Percentiles rank a stretch among this genome's conserved stretches.
These are phyloP conservation scores for Hypoxylon sp. DNA, from an alignment of 2,329 filamentous ascomycete species.

Conservation along the genomic window DNA sequence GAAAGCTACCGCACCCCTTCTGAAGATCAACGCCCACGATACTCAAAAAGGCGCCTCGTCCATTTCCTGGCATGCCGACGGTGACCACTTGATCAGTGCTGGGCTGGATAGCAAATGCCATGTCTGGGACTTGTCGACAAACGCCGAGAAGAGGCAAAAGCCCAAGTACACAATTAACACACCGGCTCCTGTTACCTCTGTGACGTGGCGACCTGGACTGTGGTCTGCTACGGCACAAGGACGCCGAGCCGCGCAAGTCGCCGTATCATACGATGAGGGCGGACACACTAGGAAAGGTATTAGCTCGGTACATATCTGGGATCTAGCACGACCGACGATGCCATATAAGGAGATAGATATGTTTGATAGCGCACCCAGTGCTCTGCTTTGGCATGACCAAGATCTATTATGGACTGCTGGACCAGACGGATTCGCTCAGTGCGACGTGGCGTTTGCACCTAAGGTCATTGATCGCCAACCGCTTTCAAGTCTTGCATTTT, in stretches of 20 bases:
- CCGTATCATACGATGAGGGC: slow-evolving; percentile 68
- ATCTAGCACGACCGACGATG: slow-evolving; percentile 71
- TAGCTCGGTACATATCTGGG: slow-evolving; percentile 71
- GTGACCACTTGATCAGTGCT: slow-evolving; percentile 70
- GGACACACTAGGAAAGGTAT: slow-evolving; percentile 62
- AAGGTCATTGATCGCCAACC: slow-evolving; percentile 70
- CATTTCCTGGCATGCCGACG: slow-evolving; percentile 74
- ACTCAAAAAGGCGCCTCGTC: slow-evolving; percentile 61
- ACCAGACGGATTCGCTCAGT: slow-evolving; percentile 70
- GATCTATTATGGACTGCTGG: slow-evolving; percentile 74
- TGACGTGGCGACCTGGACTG: slow-evolving; percentile 70
- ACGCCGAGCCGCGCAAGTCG: slow-evolving; percentile 67
- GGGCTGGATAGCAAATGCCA: slow-evolving; percentile 69
- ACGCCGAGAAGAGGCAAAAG: slow-evolving; percentile 70
- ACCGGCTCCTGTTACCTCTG: slow-evolving; percentile 65
- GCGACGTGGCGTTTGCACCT: slow-evolving; percentile 70
- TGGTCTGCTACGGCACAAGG: slow-evolving; percentile 72
- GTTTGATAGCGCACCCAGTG: slow-evolving; percentile 65
- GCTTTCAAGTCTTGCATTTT: slow-evolving; percentile 69
- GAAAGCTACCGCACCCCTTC: slow-evolving; percentile 59
- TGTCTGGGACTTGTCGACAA: slow-evolving; percentile 70
- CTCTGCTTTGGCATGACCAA: slow-evolving; percentile 69
- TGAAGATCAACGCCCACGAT: slow-evolving; percentile 69
- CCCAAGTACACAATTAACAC: slow-evolving; percentile 68
- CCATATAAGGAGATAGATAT: slow-evolving; percentile 72